Evolutionary conservation across 805 yeast genomes (phyloP), one percentile per base, ranked within the genome.

Genomic region (fission yeast (Schizosaccharomyces pombe)): DNA sequence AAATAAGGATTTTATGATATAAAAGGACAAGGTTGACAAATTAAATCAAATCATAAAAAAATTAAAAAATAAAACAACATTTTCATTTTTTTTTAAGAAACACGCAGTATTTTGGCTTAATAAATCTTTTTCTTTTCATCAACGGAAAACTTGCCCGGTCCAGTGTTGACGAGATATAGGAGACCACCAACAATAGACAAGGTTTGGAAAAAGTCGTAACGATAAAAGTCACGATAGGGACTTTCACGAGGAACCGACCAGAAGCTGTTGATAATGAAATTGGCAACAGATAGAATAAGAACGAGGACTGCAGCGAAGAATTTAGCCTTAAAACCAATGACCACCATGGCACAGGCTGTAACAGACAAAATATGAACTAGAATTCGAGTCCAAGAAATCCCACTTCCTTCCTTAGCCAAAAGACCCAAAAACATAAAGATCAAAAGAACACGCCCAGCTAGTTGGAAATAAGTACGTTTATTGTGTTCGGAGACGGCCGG

Each of bases 111-210:
- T n/a, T n/a, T n/a, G n/a, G 6, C 32, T 30, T 69, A 85, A 65
- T 82, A 85, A 57, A 84, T 79, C 73, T 89, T 89, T 73, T 89
- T 87, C 80, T 91, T 89, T 67, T 86, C 96, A 64, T 89, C 98
- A 56, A 89, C 70, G 29, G 94, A 83, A 59, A 89, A 73, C 61
- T 83, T 87, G 53, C 98, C 98, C 31, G 97, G 97, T 58, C 98
- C 98, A 2, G 95, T 85, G 69, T 83, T 85, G 57, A 85, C 95
- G 57, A 91, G 84, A 60, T 91, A 71, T 58, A 89, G 70, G 58
- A 89, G 75, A 1, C 97, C 98, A 56, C 98, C 98, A 53, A 89
- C 87, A 65, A 89, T 89, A 56, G 94, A 82, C 64, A 89, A 73
- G 40, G 94, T 85, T 71, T 91, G 98, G 75, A 82, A 89, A 67